Conservation (phyloP, 106 monocot species). For the Dioscorea dumetorum region DNA sequence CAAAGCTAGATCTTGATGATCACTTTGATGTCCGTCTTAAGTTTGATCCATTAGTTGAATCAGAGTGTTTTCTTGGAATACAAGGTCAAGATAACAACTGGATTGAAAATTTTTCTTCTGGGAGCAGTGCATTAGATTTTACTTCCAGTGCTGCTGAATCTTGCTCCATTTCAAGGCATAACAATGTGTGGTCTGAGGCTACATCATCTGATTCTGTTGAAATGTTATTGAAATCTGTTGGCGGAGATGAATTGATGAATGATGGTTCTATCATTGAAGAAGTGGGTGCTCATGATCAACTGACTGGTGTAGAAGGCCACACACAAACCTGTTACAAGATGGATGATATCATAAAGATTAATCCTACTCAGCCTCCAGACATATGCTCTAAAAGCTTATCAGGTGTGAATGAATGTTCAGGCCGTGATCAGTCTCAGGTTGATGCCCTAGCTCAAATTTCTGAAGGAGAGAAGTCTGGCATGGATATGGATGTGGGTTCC, state of each 20-base stretch:
- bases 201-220: slow-evolving; percentile 93
- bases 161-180: slow-evolving; percentile 47
- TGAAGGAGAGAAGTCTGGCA: neutral
- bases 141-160: slow-evolving; percentile 56
- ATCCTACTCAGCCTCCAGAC: slow-evolving; percentile 12
- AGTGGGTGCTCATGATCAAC: slow-evolving; percentile 19
- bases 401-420: slow-evolving; percentile 9
- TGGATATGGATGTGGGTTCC: slow-evolving; percentile 8
- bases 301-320: slow-evolving; percentile 19
- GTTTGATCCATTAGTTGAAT: slow-evolving; percentile 69
- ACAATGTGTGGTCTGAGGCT: slow-evolving; percentile 91
- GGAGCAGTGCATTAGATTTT: slow-evolving; percentile 48
- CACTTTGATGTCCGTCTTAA: slow-evolving; percentile 63
- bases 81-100: slow-evolving; percentile 68
- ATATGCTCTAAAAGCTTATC: slow-evolving; percentile 15
- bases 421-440: neutral
- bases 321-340: slow-evolving; percentile 17
- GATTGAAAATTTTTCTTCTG: slow-evolving; percentile 84
- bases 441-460: neutral
- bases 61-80: slow-evolving; percentile 65
- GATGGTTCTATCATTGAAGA: slow-evolving; percentile 21
- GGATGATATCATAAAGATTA: slow-evolving; percentile 6
- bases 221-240: slow-evolving; percentile 83
- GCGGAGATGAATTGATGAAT: slow-evolving; percentile 54
- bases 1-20: slow-evolving; percentile 83